Percentiles rank a stretch among this genome's conserved stretches.
Evolutionary conservation across 192 early-diverging fungal species (phyloP).

Genomic region (Allomyces arbusculus): DNA sequence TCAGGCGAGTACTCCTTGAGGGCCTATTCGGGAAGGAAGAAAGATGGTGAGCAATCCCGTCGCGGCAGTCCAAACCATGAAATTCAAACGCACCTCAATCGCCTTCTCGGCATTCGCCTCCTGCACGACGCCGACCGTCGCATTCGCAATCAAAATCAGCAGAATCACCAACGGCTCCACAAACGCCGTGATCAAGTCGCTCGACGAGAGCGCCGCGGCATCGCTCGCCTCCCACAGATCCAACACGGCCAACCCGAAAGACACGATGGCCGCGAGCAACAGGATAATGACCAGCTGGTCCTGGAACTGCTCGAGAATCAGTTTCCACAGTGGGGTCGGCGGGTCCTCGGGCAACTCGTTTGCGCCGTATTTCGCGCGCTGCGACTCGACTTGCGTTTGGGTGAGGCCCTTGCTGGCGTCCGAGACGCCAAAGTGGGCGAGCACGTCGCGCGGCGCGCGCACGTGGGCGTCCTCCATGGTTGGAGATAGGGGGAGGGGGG

Average conservation of each 20-base stretch:
- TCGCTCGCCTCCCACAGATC: constrained; percentile 43
- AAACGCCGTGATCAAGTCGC: constrained; percentile 55
- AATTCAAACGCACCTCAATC: constrained; percentile 46
- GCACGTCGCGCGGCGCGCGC: too few relatives aligned
- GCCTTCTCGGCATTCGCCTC: constrained; percentile 93
- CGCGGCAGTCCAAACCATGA: neutral
- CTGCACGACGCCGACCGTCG: constrained; percentile 88
- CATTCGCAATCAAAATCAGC: constrained; percentile 93
- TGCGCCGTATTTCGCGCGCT: constrained; percentile 3
- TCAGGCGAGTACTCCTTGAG: constrained; percentile 91
- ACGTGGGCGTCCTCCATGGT: neutral
- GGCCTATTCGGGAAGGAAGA: constrained; percentile 26
- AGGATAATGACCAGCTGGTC: constrained; percentile 97
- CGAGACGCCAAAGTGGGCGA: neutral
- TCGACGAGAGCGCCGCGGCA: neutral
- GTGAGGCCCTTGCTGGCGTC: neutral
- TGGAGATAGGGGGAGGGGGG: too few relatives aligned
- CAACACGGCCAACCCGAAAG: constrained; percentile 76
- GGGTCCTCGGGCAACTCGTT: constrained; percentile 75
- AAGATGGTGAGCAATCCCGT: constrained; percentile 1
- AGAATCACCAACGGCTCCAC: constrained; percentile 97
- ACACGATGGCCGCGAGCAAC: constrained; percentile 69
- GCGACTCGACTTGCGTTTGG: neutral
- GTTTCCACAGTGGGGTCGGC: constrained; percentile 70
- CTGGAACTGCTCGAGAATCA: constrained; percentile 93